Evolutionary conservation across 2,329 filamentous ascomycete species (phyloP).

Genomic region (Thelonectria rubi): DNA sequence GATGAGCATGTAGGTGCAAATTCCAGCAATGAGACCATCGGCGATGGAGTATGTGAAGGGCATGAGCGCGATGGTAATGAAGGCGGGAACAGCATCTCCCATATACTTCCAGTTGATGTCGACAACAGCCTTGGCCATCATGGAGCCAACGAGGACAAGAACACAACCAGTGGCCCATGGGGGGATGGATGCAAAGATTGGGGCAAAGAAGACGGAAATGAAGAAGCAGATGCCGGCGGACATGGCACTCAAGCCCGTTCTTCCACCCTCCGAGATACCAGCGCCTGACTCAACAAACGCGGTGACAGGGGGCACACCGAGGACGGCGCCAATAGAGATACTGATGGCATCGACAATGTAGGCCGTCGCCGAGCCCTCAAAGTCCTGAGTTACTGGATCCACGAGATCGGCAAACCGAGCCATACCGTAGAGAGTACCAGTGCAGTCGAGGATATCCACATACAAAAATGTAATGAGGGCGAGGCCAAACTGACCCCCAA

Average conservation of each 20-base stretch:
- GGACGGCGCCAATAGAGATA: conserved; percentile 81
- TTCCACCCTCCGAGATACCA: conserved; percentile 87
- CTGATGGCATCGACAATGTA: conserved; percentile 83
- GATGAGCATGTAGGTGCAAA: conserved; percentile 78
- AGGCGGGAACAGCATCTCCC: conserved; percentile 84
- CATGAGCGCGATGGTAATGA: conserved; percentile 86
- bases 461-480: conserved; percentile 91
- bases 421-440: conserved; percentile 90
- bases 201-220: conserved; percentile 87
- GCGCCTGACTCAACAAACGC: conserved; percentile 91
- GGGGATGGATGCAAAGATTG: conserved; percentile 89
- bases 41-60: conserved; percentile 91
- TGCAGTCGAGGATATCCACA: conserved; percentile 88
- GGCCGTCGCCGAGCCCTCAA: conserved; percentile 83
- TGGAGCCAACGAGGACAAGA: conserved; percentile 85
- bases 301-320: conserved; percentile 83
- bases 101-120: conserved; percentile 92
- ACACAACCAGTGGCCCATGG: conserved; percentile 91
- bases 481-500: conserved; percentile 80
- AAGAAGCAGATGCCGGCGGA: conserved; percentile 84
- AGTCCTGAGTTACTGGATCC: conserved; percentile 84
- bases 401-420: conserved; percentile 83
- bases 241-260: conserved; percentile 85
- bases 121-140: conserved; percentile 81
- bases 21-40: conserved; percentile 83